phyloP scores from a whole-genome alignment of 2,329 filamentous ascomycete species.

The Coniella vitis region DNA sequence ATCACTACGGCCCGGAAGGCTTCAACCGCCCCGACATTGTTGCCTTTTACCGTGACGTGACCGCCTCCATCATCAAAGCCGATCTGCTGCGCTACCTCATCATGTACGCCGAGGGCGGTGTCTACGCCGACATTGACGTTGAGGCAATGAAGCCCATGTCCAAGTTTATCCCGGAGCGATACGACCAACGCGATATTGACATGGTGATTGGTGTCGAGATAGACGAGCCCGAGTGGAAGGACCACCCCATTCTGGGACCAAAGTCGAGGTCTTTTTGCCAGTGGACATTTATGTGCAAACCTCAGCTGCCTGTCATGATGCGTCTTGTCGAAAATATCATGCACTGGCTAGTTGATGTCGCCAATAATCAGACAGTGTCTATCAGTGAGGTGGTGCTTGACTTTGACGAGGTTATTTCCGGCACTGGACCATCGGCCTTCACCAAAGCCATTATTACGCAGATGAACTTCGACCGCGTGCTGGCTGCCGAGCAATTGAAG shows the following conservation, averaged over 20 bases:
- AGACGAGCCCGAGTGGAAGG: slow-evolving; percentile 57
- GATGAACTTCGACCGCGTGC: slow-evolving; percentile 43
- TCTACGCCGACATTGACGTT: slow-evolving; percentile 39
- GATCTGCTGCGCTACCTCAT: slow-evolving; percentile 60
- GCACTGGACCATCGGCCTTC: slow-evolving; percentile 64
- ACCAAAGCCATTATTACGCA: slow-evolving; percentile 57
- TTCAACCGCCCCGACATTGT: slow-evolving; percentile 62
- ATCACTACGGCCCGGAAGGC: slow-evolving; percentile 56
- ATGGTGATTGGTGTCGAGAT: slow-evolving; percentile 66
- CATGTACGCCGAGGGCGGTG: slow-evolving; percentile 58
- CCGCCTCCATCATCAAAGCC: slow-evolving; percentile 58
- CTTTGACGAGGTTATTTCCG: slow-evolving; percentile 65
- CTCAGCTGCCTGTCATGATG: slow-evolving; percentile 60
- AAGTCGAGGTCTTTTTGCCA: slow-evolving; percentile 68
- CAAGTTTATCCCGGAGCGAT: slow-evolving; percentile 55
- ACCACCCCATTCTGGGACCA: slow-evolving; percentile 57
- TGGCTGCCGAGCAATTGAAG: slow-evolving; percentile 1
- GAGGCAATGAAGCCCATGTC: slow-evolving; percentile 31
- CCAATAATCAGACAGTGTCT: slow-evolving; percentile 49
- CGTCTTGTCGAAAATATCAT: slow-evolving; percentile 61
- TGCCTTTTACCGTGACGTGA: slow-evolving; percentile 50
- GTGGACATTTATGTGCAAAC: slow-evolving; percentile 68
- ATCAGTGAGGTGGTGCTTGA: slow-evolving; percentile 57
- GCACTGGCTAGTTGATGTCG: slow-evolving; percentile 54
- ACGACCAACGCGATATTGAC: slow-evolving; percentile 55